These are phyloP conservation scores for Phytophthora cryptogea DNA, from an alignment of 352 stramenopile species.

Conservation along the genomic window DNA sequence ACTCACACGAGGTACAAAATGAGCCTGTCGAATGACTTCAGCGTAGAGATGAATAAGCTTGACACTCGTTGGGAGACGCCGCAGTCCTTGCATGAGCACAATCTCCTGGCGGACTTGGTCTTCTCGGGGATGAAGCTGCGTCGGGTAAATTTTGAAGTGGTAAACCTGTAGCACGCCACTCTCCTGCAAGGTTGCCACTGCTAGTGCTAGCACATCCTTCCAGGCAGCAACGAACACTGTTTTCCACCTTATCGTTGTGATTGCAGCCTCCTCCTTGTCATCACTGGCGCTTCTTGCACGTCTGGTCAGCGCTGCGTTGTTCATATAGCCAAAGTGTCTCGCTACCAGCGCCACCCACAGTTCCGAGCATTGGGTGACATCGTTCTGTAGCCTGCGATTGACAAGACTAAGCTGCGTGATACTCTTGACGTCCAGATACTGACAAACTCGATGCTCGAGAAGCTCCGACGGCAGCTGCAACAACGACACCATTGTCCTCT, in stretches of 20 bases:
- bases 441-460: conserved; percentile 47
- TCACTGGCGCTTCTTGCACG: conserved; percentile 2
- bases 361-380: conserved; percentile 28
- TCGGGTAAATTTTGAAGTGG: conserved; percentile 14
- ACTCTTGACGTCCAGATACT: conserved; percentile 47
- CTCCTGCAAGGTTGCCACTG: conserved; percentile 26
- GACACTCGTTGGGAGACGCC: conserved; percentile 48
- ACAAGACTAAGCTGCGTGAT: conserved; percentile 41
- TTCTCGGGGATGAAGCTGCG: conserved; percentile 39
- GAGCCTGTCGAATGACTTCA: conserved; percentile 41
- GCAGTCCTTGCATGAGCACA: conserved; percentile 64
- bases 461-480: conserved; percentile 40
- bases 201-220: conserved; percentile 38
- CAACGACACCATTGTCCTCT: conserved; percentile 18
- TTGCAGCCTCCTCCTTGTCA: conserved; percentile 2
- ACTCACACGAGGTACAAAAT: conserved; percentile 30
- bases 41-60: conserved; percentile 58
- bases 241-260: conserved; percentile 39
- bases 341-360: conserved; percentile 52
- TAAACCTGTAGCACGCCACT: conserved; percentile 46
- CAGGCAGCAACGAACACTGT: conserved; percentile 49
- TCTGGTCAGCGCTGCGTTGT: conserved; percentile 18
- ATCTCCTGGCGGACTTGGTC: conserved; percentile 55
- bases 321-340: conserved; percentile 46
- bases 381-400: conserved; percentile 40